These are phyloP conservation scores for Yarrowia sp. DNA, from an alignment of 805 yeast species.

Conservation along the genomic window DNA sequence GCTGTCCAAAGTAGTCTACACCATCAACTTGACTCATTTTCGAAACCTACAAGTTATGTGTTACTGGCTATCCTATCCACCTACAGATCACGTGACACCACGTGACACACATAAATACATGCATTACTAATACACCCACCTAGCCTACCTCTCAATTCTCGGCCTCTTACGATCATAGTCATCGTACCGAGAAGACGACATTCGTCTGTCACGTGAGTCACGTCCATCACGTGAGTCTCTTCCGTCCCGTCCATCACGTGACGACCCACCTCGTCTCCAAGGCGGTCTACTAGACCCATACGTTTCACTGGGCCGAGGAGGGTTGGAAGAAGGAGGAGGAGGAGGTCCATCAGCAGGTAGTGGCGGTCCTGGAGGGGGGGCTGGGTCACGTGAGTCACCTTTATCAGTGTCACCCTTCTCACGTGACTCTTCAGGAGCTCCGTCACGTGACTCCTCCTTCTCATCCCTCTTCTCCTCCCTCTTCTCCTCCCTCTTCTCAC, in stretches of 20 bases:
- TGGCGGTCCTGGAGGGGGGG: neutral
- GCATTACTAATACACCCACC: no score
- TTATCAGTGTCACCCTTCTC: neutral
- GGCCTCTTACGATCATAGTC: slow-evolving; percentile 1
- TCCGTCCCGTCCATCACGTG: neutral
- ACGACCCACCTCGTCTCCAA: neutral
- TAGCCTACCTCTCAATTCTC: neutral
- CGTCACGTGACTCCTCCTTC: neutral
- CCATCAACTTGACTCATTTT: no score
- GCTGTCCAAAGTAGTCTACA: no score
- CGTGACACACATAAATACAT: no score
- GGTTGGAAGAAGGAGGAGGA: slow-evolving; percentile 14
- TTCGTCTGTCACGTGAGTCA: neutral
- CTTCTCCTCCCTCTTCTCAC: neutral
- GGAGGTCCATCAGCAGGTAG: slow-evolving; percentile 22
- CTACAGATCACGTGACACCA: no score
- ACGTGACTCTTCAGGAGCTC: neutral
- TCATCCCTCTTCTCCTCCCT: neutral
- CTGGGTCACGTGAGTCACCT: neutral
- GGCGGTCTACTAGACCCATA: slow-evolving; percentile 5
- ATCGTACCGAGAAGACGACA: slow-evolving; percentile 1
- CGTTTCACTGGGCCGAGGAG: slow-evolving; percentile 10
- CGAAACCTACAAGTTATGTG: no score
- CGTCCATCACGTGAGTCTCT: neutral
- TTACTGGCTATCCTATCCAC: no score